Percentiles rank a stretch among this genome's conserved stretches.
Conservation (phyloP, 2,329 filamentous ascomycete species). For the Dothistroma septosporum region DNA sequence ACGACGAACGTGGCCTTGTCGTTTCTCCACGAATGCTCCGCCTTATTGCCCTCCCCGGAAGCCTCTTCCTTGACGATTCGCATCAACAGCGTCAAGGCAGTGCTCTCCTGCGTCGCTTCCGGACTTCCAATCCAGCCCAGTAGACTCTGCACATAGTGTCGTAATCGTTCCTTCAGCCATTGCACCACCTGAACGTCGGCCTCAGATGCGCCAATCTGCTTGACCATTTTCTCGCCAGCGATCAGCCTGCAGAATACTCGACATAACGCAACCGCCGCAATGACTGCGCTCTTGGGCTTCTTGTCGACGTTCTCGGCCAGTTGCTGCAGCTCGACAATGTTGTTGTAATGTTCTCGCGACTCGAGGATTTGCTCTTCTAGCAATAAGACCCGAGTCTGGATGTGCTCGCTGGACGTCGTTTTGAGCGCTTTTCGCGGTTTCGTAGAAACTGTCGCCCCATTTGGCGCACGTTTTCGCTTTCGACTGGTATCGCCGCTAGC, state of each 20-base stretch:
- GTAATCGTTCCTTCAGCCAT: conserved; percentile 73
- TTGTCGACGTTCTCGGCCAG: conserved; percentile 52
- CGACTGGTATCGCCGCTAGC: conserved; percentile 30
- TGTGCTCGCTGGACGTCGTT: conserved; percentile 28
- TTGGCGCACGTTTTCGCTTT: conserved; percentile 43
- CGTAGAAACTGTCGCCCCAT: conserved; percentile 23
- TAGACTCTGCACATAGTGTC: conserved; percentile 58
- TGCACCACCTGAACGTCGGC: conserved; percentile 69
- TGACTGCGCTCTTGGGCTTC: conserved; percentile 44
- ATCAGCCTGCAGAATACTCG: conserved; percentile 80
- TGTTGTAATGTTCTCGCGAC: conserved; percentile 87
- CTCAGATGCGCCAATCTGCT: conserved; percentile 62
- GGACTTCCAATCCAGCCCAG: conserved; percentile 57
- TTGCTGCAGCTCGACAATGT: conserved; percentile 68
- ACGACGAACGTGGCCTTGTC: conserved; percentile 55
- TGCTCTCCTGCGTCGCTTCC: conserved; percentile 60
- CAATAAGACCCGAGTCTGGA: conserved; percentile 63
- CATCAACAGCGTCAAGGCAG: conserved; percentile 76
- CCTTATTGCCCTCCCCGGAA: conserved; percentile 46
- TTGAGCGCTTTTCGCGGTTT: conserved; percentile 39
- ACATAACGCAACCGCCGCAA: conserved; percentile 76
- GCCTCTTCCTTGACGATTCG: conserved; percentile 75
- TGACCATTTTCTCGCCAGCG: conserved; percentile 65
- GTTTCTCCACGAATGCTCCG: conserved; percentile 66
- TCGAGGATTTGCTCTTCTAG: conserved; percentile 79